Percentiles rank a stretch among this genome's conserved stretches.
Conservation (phyloP, 805 yeast species). For the Nakazawaea sp. region DNA sequence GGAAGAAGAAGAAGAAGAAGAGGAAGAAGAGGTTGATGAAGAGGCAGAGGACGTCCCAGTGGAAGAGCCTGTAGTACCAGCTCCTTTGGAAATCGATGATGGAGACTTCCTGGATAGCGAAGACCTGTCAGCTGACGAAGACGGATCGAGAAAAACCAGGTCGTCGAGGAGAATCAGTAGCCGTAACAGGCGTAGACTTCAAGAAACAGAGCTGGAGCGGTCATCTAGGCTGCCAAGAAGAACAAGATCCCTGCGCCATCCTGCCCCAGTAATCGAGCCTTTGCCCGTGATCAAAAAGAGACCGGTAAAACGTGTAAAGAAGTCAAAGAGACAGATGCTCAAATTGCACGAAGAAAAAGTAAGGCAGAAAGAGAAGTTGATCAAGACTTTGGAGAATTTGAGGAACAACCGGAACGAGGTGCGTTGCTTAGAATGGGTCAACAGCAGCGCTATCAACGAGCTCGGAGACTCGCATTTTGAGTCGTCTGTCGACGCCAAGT, state of each 20-base stretch:
- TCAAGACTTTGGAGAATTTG: constrained; percentile 24
- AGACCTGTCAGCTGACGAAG: neutral
- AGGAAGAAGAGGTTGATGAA: constrained; percentile 3
- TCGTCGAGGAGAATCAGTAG: constrained; percentile 13
- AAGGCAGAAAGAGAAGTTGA: constrained; percentile 17
- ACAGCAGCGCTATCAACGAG: constrained; percentile 45
- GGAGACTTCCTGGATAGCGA: neutral
- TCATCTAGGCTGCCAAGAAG: constrained; percentile 4
- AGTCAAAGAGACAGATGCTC: constrained; percentile 22
- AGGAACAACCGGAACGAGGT: constrained; percentile 32
- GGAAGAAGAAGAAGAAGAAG: constrained; percentile 6
- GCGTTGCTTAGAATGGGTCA: constrained; percentile 56
- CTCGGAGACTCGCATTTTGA: constrained; percentile 50
- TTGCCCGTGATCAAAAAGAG: constrained; percentile 5
- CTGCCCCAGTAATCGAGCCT: neutral
- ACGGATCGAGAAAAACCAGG: constrained; percentile 8
- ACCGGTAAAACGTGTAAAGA: constrained; percentile 22
- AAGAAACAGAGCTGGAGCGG: neutral
- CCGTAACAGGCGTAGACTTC: constrained; percentile 6
- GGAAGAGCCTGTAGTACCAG: constrained; percentile 28
- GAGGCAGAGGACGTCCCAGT: constrained; percentile 14
- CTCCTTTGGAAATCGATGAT: constrained; percentile 18
- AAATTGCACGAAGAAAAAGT: constrained; percentile 26
- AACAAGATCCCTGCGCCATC: constrained; percentile 1
- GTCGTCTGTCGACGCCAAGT: constrained; percentile 27